Evolutionary conservation across 495 filamentous ascomycete species (phyloP), one percentile per base, ranked within the genome.

Genomic region (Penicillium simplicissimum): DNA sequence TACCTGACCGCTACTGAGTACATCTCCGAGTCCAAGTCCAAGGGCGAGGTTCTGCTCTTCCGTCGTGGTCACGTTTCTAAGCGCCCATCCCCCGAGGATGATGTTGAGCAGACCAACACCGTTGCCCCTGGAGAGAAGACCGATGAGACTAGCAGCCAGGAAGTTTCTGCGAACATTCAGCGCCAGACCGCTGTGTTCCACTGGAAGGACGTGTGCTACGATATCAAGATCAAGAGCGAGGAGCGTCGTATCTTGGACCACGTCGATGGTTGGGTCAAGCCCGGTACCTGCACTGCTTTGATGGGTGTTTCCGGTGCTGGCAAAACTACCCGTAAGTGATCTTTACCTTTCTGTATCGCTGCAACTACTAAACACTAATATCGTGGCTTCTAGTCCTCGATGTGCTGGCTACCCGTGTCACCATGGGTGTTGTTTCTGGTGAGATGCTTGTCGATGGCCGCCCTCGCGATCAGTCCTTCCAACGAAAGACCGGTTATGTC

Each of bases 401-500:
- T 58, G 71, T 75, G 13, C 66, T 81, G 11, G 72, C 74, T 35
- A 87, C 78, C 35, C 73, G 85, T 7, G 73, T 77, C 9, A 71
- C 74, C 10, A 76, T 79, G 53, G 84, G 84, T 31, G 75, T 81
- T 4, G 74, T 86, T 3, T 75, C 71, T 2, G 84, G 82, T 2
- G 74, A 81, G 28, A 80, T 85, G 67, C 63, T 84, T 7, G 80
- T 86, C 2, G 78, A 85, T 64, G 84, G 84, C 11, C 58, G 67
- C 13, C 71, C 69, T 1, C 73, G 87, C 15, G 90, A 95, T 66
- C 76, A 81, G 14, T 90, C 88, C 0, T 96, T 96, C 80, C 91
- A 94, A 69, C 86, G 93, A 36, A 93, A 93, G 76, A 96, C 91
- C 4, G 93, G 93, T n/a, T 97, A 96, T 65, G 93, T 92, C 14